Percentiles rank a stretch among this genome's conserved stretches.
Evolutionary conservation across 495 filamentous ascomycete genomes (phyloP).

Genomic region (Alectoria sarmentosa): DNA sequence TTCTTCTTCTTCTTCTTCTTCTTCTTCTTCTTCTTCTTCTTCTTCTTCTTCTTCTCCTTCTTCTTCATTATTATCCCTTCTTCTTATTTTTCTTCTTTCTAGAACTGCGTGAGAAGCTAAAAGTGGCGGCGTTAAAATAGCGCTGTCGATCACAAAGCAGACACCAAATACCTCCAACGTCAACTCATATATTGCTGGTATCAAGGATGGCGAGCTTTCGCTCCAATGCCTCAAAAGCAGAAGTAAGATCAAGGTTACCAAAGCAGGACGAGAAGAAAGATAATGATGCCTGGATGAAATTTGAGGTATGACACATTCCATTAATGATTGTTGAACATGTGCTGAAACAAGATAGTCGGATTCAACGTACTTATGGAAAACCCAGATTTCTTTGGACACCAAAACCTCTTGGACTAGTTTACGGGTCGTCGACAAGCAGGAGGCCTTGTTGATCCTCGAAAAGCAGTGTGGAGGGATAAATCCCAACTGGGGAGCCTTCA

Average conservation of each 20-base stretch:
- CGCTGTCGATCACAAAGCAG: background rate
- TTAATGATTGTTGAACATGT: background rate
- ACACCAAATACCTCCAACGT: background rate
- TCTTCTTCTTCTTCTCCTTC: too few species aligned
- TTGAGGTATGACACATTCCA: background rate
- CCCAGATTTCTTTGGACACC: constrained; percentile 3
- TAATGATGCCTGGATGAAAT: constrained; percentile 6
- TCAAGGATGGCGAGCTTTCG: background rate
- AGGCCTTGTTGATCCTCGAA: constrained; percentile 5
- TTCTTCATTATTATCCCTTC: too few species aligned
- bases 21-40: too few species aligned
- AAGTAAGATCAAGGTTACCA: constrained; percentile 2
- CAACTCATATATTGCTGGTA: background rate
- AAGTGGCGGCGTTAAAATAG: background rate
- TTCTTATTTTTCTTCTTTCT: too few species aligned
- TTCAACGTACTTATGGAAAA: constrained; percentile 11
- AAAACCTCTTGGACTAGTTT: constrained; percentile 4
- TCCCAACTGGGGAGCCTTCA: constrained; percentile 1
- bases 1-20: too few species aligned
- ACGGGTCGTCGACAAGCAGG: background rate
- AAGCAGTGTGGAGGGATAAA: background rate
- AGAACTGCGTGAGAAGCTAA: too few species aligned
- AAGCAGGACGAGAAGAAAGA: constrained; percentile 4
- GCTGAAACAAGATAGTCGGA: background rate
- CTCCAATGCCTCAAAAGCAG: constrained; percentile 10